Conservation (phyloP, 2,329 filamentous ascomycete species). For the Ceratocystiopsis minuta region DNA sequence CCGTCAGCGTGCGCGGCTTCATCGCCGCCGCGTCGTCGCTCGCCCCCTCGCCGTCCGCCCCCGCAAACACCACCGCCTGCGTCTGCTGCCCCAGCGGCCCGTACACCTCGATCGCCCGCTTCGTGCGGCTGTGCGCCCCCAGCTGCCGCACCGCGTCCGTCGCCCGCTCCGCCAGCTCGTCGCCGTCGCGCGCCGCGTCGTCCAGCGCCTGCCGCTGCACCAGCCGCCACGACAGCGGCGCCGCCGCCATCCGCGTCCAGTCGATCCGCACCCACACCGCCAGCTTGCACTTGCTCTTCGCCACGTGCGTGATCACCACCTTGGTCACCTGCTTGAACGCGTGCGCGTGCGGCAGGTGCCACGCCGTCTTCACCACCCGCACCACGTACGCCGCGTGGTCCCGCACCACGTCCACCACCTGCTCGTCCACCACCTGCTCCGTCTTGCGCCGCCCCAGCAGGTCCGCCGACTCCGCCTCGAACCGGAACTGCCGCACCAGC, state of each 20-base stretch:
- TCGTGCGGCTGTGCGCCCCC: slow-evolving; percentile 55
- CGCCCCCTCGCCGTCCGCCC: slow-evolving; percentile 11
- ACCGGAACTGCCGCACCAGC: slow-evolving; percentile 63
- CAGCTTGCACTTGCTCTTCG: slow-evolving; percentile 83
- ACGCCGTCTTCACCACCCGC: slow-evolving; percentile 44
- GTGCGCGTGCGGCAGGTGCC: slow-evolving; percentile 70
- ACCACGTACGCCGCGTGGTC: slow-evolving; percentile 56
- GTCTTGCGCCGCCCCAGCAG: slow-evolving; percentile 44
- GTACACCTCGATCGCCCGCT: slow-evolving; percentile 63
- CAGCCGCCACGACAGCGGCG: slow-evolving; percentile 35
- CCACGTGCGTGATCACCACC: slow-evolving; percentile 81
- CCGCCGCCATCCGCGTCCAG: slow-evolving; percentile 41
- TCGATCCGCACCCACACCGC: slow-evolving; percentile 76
- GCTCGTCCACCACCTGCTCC: slow-evolving; percentile 57
- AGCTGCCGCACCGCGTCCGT: slow-evolving; percentile 62
- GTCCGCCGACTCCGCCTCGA: slow-evolving; percentile 52
- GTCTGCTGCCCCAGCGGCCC: slow-evolving; percentile 54
- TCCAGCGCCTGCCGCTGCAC: slow-evolving; percentile 56
- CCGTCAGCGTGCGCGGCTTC: slow-evolving; percentile 42
- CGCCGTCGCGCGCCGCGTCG: slow-evolving; percentile 54
- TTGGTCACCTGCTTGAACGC: slow-evolving; percentile 74
- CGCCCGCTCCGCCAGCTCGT: slow-evolving; percentile 57
- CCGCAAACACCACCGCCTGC: slow-evolving; percentile 42
- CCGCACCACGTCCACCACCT: slow-evolving; percentile 68
- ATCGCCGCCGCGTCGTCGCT: slow-evolving; percentile 21